Base-by-base conservation (phyloP, 208 protist species). In the Endotrypanum monterogeii region DNA sequence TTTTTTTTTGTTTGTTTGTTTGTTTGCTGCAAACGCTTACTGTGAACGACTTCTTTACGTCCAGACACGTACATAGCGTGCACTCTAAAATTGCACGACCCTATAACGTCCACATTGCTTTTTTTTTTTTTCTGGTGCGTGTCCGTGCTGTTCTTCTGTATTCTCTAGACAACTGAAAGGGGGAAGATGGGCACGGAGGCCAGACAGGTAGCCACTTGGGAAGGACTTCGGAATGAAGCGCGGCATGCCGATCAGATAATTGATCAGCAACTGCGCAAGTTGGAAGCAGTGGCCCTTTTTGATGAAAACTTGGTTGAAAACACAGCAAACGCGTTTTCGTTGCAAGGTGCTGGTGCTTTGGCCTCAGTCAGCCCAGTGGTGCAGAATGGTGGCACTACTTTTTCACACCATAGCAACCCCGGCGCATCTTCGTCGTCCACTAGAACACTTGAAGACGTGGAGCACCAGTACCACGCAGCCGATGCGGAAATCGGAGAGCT, bases 141-240 rank as follows among this genome's bases (percentile, higher is more conserved):
- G n/a, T n/a, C n/a, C n/a, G n/a, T 51, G 61, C 25, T 25, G 50
- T 54, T 20, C 16, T 65, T 48, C 25, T 35, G 7, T 65, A 32
- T 44, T 25, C 6, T 14, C 58, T 46, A 46, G 58, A 41, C 8
- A 2, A 35, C 14, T 11, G 2, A 18, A n/a, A n/a, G 35, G 20
- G 37, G 67, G 14, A 52, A n/a, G 60, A 63, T 69, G 69, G 56
- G 78, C 41, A n/a, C 72, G 32, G 60, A 73, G 41, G 46, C 67
- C 25, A 63, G 57, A 54, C 73, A 76, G 51, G 44, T 78, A 50
- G 71, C 69, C 11, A 76, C 83, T 30, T 93, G 88, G 88, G 87
- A 93, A 51, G 80, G 82, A 1, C 80, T 93, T 62, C 89, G 91
- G 23, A 83, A 79, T 30, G 89, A 96, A 67, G 91, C 83, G 23